Base-by-base conservation (phyloP, 1,284 basidiomycete genomes). In the Trametes sp. region DNA sequence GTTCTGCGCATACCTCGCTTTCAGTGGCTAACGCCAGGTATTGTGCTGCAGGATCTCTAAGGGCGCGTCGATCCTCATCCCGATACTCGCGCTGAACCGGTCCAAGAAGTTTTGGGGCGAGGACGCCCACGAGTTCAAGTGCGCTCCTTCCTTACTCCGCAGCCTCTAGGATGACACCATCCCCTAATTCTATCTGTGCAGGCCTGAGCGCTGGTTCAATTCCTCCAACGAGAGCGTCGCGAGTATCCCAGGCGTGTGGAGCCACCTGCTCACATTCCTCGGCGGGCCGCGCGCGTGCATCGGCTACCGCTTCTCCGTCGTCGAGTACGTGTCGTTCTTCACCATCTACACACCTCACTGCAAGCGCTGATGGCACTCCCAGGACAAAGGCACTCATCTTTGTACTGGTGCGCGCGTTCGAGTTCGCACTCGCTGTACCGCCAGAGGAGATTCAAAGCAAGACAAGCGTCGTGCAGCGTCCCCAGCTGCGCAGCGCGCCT, bases 261-360 rank as follows among this genome's bases (percentile, higher is more conserved):
- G 82, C 14, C 81, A 88, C 63, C 59, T 85, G 68, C 74, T 90
- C 45, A 82, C 83, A 1, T 91, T 90, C 78, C 67, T 87, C 3
- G 84, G 84, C 23, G 87, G 87, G 0, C 81, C 85, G 3, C 81
- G 81, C 31, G 81, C 85, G 1, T 89, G 87, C 68, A 88, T 89
- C 46, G 90, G 89, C 0, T 92, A 87, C 71, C 82, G 87, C 9
- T 92, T 92, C 69, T 83, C 89, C 1, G 69, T 92, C n/a, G 78
- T 86, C 21, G 89, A 92, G 84, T 86, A 65, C 54, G 78, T 72
- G 51, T 11, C 24, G 5, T 1, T 31, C 4, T 50, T 11, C 42
- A 33, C 19, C 19, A n/a, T 8, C 4, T 11, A 13, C 23, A 33
- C 26, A 19, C 14, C 5, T 73, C 83, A 83, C 66, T 62, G 80